Percentiles rank a stretch among this genome's conserved stretches.
Conservation (phyloP, 768 basidiomycete species). For the Rhodosporidiobolus odoratus region DNA sequence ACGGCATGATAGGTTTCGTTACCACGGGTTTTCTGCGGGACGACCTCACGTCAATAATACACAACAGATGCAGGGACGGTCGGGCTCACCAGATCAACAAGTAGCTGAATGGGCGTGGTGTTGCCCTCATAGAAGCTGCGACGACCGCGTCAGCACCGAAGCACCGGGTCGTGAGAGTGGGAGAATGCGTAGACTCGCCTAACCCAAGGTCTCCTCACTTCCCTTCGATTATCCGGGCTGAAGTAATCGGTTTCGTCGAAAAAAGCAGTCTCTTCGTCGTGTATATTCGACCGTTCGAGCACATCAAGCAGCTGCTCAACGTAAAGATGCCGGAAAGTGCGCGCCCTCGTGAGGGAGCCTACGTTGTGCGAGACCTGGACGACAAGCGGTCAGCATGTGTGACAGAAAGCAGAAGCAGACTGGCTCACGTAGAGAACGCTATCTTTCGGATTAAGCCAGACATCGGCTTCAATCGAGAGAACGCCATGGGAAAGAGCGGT, state of each 20-base stretch:
- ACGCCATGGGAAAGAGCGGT: constrained; percentile 33
- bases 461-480: constrained; percentile 31
- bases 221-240: constrained; percentile 11
- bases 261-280: constrained; percentile 12
- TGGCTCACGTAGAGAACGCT: constrained; percentile 21
- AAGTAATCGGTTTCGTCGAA: constrained; percentile 26
- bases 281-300: constrained; percentile 17
- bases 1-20: constrained; percentile 30
- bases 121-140: constrained; percentile 30
- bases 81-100: constrained; percentile 16
- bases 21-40: constrained; percentile 29
- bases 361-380: constrained; percentile 36
- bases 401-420: background rate
- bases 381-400: no score
- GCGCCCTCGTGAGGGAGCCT: constrained; percentile 20
- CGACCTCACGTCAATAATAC: background rate
- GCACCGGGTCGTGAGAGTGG: background rate
- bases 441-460: constrained; percentile 34
- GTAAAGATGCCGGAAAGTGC: constrained; percentile 28
- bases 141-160: background rate
- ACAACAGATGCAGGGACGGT: background rate
- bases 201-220: constrained; percentile 24
- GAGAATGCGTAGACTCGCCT: background rate
- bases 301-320: constrained; percentile 26
- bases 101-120: constrained; percentile 24